These are phyloP conservation scores for Hirschioporus abietinus DNA, from an alignment of 768 basidiomycete species.

Conservation along the genomic window DNA sequence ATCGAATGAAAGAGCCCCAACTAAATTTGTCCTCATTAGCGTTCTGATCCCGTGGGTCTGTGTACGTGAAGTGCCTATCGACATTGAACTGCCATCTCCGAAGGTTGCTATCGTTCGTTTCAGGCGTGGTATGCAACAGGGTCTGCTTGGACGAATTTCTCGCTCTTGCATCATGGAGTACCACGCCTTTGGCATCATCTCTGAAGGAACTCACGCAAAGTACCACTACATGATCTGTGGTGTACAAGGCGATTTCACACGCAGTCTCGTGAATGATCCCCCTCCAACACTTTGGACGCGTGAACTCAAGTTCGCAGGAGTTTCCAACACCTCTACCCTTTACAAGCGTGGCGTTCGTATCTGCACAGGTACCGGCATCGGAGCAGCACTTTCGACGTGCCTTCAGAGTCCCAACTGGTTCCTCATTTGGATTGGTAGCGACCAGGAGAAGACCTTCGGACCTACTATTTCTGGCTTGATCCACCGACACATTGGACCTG, in stretches of 20 bases:
- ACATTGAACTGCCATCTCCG: slow-evolving; percentile 75
- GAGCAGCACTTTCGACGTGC: slow-evolving; percentile 73
- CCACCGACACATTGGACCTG: slow-evolving; percentile 63
- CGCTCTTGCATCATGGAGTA: slow-evolving; percentile 74
- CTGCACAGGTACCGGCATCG: slow-evolving; percentile 79
- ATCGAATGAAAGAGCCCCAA: slow-evolving; percentile 5
- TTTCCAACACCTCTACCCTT: slow-evolving; percentile 75
- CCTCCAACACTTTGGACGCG: slow-evolving; percentile 74
- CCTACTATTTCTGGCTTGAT: slow-evolving; percentile 74
- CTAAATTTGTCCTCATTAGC: slow-evolving; percentile 28
- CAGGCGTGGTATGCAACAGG: slow-evolving; percentile 81
- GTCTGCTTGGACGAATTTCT: slow-evolving; percentile 67
- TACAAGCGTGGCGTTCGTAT: slow-evolving; percentile 78
- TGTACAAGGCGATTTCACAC: slow-evolving; percentile 79
- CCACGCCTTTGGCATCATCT: slow-evolving; percentile 76
- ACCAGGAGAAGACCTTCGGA: slow-evolving; percentile 82
- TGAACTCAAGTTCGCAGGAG: slow-evolving; percentile 76
- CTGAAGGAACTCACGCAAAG: slow-evolving; percentile 66
- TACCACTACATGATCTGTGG: slow-evolving; percentile 81
- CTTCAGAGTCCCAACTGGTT: slow-evolving; percentile 75
- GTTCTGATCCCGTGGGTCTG: slow-evolving; percentile 73
- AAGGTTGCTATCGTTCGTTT: slow-evolving; percentile 79
- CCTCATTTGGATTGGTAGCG: slow-evolving; percentile 74
- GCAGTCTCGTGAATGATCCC: slow-evolving; percentile 61
- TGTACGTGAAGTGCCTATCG: slow-evolving; percentile 65